Base-by-base conservation (phyloP, 257 asterid species). In the Jacaranda copaia region DNA sequence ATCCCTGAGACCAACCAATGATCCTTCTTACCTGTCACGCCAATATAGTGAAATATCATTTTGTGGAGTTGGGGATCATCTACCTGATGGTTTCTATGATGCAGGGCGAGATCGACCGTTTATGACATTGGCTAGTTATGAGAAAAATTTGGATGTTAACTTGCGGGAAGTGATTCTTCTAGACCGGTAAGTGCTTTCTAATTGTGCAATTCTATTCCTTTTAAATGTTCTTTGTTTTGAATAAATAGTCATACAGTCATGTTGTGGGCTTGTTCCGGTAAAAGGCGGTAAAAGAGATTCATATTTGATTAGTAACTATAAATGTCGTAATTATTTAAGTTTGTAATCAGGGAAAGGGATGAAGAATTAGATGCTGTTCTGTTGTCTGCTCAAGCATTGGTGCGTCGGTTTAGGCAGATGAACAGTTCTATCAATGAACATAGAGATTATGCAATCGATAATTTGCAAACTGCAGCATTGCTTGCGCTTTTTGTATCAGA, bases 81-180 rank as follows among this genome's bases (percentile, higher is more conserved):
- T 95, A 73, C 92, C 93, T 32, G 99, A 95, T 87, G 99, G 99
- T 35, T 95, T 95, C 83, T 95, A 91, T 85, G 99, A 95, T 74
- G 97, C 97, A 10, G 99, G 99, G 20, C 83, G 99, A 76, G 97
- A 95, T 82, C 91, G 98, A 6, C 98, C 97, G 55, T 95, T 91
- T 84, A 77, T 89, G 94, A 85, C 96, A 10, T 82, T 95, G 58
- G 79, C 73, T 62, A 70, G 81, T 74, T 95, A 89, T 77, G 96
- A 93, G 77, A 81, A 88, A 58, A 85, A 76, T 73, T 65, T 81
- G 72, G 85, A 78, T 20, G 82, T 80, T 70, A 87, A 87, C 76
- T 83, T 89, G 20, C 89, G 99, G 70, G 98, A 95, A 85, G 96
- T 95, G 55, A 89, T 95, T 80, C 87, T 95, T 80, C 88, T 95